A percentile compares a stretch with the other conserved stretches of the same genome.
Evolutionary conservation across 176 grass and related monocot species (phyloP).

Genomic region (Raddia guianensis): DNA sequence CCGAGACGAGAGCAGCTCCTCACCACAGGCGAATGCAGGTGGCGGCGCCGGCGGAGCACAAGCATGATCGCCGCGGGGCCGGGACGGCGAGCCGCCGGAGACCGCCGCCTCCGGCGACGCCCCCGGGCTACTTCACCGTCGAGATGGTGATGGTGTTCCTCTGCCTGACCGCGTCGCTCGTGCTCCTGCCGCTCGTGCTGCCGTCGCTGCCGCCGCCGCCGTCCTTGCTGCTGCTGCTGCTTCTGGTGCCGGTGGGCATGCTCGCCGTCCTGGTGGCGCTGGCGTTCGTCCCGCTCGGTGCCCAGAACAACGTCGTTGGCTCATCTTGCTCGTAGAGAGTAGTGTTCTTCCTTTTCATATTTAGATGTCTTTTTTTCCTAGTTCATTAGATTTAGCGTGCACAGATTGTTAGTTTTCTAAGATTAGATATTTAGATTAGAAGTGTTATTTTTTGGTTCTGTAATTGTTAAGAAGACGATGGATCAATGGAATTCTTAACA

Average conservation of each 20-base stretch:
- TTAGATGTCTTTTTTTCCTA: not conserved
- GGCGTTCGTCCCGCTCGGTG: slow-evolving; percentile 61
- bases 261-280: slow-evolving; percentile 58
- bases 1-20: not conserved
- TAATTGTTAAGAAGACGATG: not conserved
- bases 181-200: slow-evolving; percentile 63
- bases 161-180: slow-evolving; percentile 47
- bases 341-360: no score
- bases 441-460: not conserved
- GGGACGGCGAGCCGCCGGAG: not conserved
- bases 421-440: not conserved
- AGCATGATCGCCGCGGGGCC: not conserved
- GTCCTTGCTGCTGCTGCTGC: slow-evolving; percentile 52
- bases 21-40: not conserved
- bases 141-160: slow-evolving; percentile 45
- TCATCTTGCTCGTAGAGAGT: slow-evolving; percentile 17
- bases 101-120: not conserved
- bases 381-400: not conserved
- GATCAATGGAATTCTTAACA: not conserved
- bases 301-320: slow-evolving; percentile 36
- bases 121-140: slow-evolving; percentile 46
- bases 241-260: slow-evolving; percentile 55
- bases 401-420: not conserved
- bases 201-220: slow-evolving; percentile 67
- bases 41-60: not conserved